These are phyloP conservation scores for Lichina pygmaea DNA, from an alignment of 495 filamentous ascomycete species.

Conservation along the genomic window DNA sequence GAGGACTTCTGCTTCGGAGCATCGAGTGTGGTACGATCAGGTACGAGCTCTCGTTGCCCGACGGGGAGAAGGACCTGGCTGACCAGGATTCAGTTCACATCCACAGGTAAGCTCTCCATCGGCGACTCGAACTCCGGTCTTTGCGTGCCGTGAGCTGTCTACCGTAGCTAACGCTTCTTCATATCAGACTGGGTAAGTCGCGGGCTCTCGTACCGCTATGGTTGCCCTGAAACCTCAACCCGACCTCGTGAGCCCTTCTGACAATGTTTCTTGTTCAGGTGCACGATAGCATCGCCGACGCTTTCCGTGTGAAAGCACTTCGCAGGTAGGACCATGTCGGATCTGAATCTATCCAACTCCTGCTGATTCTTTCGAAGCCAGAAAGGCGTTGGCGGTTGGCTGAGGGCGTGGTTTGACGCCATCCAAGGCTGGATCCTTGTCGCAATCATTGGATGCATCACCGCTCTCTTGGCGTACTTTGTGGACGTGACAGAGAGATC, in stretches of 20 bases:
- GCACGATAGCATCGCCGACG: conserved; percentile 88
- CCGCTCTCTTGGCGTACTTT: conserved; percentile 64
- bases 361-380: conserved; percentile 23
- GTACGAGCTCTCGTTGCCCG: conserved; percentile 16
- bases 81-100: conserved; percentile 8
- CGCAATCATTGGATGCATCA: conserved; percentile 69
- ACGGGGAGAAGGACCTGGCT: conserved; percentile 21
- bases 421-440: conserved; percentile 89
- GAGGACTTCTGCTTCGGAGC: conserved; percentile 20
- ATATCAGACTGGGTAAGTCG: too few species aligned
- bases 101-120: not conserved
- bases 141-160: too few species aligned
- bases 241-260: too few species aligned
- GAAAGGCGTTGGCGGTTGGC: conserved; percentile 59
- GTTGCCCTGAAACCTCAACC: too few species aligned
- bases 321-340: not conserved
- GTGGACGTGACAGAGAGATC: conserved; percentile 66
- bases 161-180: too few species aligned
- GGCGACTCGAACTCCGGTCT: too few species aligned
- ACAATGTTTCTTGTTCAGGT: conserved; percentile 31
- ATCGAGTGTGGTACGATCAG: conserved; percentile 96
- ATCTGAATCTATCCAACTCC: not conserved
- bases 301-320: conserved; percentile 60
- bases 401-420: conserved; percentile 56
- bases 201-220: too few species aligned